Base-by-base conservation (phyloP, 1,284 basidiomycete genomes). In the Ganoderma meredithae region DNA sequence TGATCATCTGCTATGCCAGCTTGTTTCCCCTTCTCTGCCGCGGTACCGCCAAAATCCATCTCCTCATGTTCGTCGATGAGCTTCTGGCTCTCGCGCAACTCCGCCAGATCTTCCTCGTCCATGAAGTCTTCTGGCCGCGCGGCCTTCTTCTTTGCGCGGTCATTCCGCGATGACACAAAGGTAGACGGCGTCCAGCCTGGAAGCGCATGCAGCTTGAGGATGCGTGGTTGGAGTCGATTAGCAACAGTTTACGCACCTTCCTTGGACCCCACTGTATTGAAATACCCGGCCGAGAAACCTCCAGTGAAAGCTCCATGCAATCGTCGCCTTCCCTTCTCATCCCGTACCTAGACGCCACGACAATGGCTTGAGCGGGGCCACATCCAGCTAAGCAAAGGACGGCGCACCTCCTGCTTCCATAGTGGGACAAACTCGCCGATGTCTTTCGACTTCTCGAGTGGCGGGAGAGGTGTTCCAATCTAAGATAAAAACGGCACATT, bases 281-380 rank as follows among this genome's bases (percentile, higher is more conserved):
- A 99, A 82, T 99, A 99, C 0, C 97, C 97, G 12, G 97, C 98
- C 47, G 94, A 96, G 84, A 95, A 99, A 9, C 97, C 98, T 36
- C 97, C 98, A 0, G 97, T 99, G 82, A 99, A 99, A 3, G 97
- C 98, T 17, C 98, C 97, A 78, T 99, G 97, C 55, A 99, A 85
- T 65, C 97, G 85, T 71, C 95, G 83, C 61, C 97, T 85, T 7
- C 98, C 98, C 79, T 98, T 91, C 80, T 98, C 97, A 83, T 99
- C 97, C 71, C 92, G 86, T 1, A 96, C 96, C 92, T 96, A 25
- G 15, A 19, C 4, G 36, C 52, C 43, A 56, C 31, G 39, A 9
- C 13, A 53, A 39, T 25, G 25, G 64, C 27, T 22, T 13, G 55
- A 60, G 63, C 25, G 33, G 41, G 10, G 19, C 6, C 25, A 33